Conservation (phyloP, 257 asterid genomes). For the Echites panduratus region DNA sequence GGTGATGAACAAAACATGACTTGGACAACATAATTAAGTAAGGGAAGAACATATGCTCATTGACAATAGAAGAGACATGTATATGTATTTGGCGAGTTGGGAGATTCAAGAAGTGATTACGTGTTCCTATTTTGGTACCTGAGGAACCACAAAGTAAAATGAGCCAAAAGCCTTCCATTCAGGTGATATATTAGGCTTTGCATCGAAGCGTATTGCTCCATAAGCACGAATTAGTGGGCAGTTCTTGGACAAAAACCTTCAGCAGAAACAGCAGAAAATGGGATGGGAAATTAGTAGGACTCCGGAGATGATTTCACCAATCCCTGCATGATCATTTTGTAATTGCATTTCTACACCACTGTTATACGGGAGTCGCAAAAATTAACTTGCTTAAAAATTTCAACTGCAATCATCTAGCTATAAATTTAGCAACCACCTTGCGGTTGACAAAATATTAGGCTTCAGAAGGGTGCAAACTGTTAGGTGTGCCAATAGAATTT, state of each 20-base stretch:
- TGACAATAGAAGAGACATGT: no score
- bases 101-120: constrained; percentile 1
- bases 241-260: constrained; percentile 76
- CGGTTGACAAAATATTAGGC: not conserved
- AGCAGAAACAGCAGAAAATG: constrained; percentile 11
- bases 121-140: constrained; percentile 31
- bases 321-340: not conserved
- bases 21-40: not conserved
- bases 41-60: not conserved
- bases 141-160: constrained; percentile 92
- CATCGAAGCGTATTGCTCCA: constrained; percentile 89
- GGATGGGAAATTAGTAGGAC: not conserved
- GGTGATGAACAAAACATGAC: not conserved
- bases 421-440: not conserved
- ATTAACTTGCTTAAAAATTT: not conserved
- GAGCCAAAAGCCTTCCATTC: constrained; percentile 95
- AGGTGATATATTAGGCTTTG: constrained; percentile 44
- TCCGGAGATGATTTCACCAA: not conserved
- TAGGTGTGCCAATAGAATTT: not conserved
- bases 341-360: not conserved
- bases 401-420: not conserved
- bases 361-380: not conserved
- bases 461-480: not conserved
- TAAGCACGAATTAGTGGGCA: constrained; percentile 90
- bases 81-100: not conserved